Percentiles rank a stretch among this genome's conserved stretches.
Evolutionary conservation across 768 basidiomycete genomes (phyloP).

Genomic region (Cystofilobasidium macerans): DNA sequence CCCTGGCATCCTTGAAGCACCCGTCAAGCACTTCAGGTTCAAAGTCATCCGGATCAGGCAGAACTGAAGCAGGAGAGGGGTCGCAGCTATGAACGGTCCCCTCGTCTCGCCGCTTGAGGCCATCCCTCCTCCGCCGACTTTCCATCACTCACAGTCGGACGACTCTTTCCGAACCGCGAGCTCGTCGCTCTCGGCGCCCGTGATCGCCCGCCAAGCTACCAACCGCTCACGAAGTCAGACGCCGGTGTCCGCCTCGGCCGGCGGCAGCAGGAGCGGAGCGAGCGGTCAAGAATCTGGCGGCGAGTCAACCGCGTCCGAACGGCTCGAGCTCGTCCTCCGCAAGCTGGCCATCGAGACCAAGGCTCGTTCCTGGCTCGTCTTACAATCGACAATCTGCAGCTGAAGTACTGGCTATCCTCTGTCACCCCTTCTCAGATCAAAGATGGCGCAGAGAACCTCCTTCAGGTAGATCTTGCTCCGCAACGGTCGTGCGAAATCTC

Average conservation of each 20-base stretch:
- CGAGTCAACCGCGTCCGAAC: conserved; percentile 1
- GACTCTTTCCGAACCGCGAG: conserved; percentile 6
- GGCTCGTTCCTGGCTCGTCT: not conserved
- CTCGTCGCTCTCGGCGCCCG: not conserved
- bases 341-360: conserved; percentile 54
- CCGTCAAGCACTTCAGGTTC: too few species aligned
- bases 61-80: too few species aligned
- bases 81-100: not conserved
- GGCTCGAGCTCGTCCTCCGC: conserved; percentile 59
- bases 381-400: too few species aligned
- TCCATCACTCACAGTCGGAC: conserved; percentile 9
- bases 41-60: too few species aligned
- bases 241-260: not conserved
- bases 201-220: not conserved
- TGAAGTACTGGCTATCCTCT: too few species aligned
- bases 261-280: not conserved
- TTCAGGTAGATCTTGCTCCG: conserved; percentile 45
- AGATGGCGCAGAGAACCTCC: conserved; percentile 82
- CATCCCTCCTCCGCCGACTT: not conserved
- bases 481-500: conserved; percentile 31
- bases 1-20: too few species aligned
- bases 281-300: not conserved
- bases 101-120: not conserved
- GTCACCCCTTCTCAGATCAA: conserved; percentile 50
- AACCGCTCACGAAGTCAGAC: not conserved